Base-by-base conservation (phyloP, 768 basidiomycete genomes). In the Xerocomus spinulosus region DNA sequence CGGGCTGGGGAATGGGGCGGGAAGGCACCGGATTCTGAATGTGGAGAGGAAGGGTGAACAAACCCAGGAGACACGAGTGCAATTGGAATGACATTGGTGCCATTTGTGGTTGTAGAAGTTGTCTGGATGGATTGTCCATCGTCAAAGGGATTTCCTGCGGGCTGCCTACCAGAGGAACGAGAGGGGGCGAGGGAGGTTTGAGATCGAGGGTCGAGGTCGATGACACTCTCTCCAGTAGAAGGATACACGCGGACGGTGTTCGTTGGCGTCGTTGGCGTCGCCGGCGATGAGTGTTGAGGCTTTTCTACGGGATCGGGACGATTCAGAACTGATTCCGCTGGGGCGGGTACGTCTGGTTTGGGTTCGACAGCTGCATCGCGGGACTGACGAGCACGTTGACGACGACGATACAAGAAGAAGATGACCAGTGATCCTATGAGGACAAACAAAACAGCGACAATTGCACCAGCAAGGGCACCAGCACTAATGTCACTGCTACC, bases 21-120 rank as follows among this genome's bases (percentile, higher is more conserved):
- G 33, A 59, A 46, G 36, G 52, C 35, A 15, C 51, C 46, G 2
- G 57, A 56, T 33, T 56, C 57, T 14, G 79, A 75, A 9, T 63
- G 62, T 12, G 63, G 24, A 67, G 65, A 29, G 66, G 70, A 28
- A 52, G 64, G 40, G 3, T 52, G 53, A 18, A 67, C 63, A 10
- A 77, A 74, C 18, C 79, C 79, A 15, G 85, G 79, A 20, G 83
- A 69, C 29, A 91, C 83, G 35, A 91, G 74, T 12, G 88, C 88
- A 50, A 92, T 91, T 51, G 88, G 88, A 49, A 92, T 92, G 54
- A 90, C 88, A 56, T 92, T 92, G 20, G 89, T 87, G 35, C 80
- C 79, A 60, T 87, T 83, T 13, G 87, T 84, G 36, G 80, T 76
- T n/a, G 83, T 80, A 9, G 78, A 77, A 1, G 73, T 71, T 24